phyloP scores from a whole-genome alignment of 2,329 filamentous ascomycete species.

The Fusarium musae region DNA sequence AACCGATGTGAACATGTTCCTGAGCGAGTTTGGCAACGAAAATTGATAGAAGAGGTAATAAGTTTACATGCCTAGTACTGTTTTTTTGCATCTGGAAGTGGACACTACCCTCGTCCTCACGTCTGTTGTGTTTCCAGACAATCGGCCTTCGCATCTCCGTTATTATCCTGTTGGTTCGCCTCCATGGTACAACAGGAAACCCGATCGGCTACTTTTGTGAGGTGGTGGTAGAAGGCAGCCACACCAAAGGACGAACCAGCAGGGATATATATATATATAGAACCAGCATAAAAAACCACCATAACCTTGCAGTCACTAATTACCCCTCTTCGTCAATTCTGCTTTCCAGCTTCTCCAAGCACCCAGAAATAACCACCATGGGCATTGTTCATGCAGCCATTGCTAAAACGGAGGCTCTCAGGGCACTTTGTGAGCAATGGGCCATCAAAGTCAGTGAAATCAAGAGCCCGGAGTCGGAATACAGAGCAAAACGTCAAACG shows the following conservation, averaged over 20 bases:
- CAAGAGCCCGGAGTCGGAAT: neutral
- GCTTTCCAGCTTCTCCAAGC: rapidly evolving
- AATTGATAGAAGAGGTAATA: too few relatives aligned
- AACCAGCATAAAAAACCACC: neutral
- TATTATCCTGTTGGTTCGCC: neutral
- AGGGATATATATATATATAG: neutral
- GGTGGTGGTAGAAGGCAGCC: neutral
- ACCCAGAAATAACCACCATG: neutral
- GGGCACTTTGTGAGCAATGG: neutral
- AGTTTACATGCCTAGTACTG: too few relatives aligned
- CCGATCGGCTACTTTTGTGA: neutral
- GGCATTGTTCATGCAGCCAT: neutral
- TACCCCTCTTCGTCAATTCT: neutral
- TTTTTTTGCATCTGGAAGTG: too few relatives aligned
- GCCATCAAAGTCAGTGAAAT: neutral
- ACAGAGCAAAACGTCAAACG: neutral
- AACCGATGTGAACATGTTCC: too few relatives aligned
- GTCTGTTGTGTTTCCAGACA: too few relatives aligned
- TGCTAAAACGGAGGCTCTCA: neutral
- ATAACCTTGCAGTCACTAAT: rapidly evolving
- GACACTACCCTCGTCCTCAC: too few relatives aligned
- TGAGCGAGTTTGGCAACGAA: too few relatives aligned
- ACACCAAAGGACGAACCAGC: neutral
- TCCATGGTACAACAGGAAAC: rapidly evolving
- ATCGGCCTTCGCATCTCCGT: too few relatives aligned